phyloP scores from a whole-genome alignment of 176 grass and related monocot genomes.

The Luzula sylvatica region DNA sequence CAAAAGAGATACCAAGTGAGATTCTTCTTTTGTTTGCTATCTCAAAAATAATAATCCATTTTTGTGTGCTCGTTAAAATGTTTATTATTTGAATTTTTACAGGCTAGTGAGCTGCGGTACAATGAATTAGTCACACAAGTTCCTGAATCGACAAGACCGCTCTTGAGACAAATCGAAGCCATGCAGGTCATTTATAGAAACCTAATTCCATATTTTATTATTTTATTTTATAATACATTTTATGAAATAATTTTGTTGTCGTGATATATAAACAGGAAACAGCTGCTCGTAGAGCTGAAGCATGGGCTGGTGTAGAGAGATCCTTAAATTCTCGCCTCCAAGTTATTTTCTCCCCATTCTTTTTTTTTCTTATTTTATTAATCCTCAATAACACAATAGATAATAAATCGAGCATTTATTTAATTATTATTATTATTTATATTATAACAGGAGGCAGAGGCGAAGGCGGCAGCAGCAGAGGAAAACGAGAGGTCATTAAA shows the following conservation, averaged over 20 bases:
- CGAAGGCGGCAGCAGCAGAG: constrained; percentile 91
- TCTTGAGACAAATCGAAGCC: constrained; percentile 96
- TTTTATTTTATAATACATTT: background rate
- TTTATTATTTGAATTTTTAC: constrained; percentile 20
- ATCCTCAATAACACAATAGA: too few relatives aligned
- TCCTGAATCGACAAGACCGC: constrained; percentile 92
- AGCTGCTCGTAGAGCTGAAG: constrained; percentile 78
- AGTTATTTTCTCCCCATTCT: constrained; percentile 36
- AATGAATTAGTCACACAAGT: constrained; percentile 97
- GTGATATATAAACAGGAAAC: constrained; percentile 58
- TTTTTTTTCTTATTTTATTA: too few relatives aligned
- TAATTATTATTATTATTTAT: constrained; percentile 6
- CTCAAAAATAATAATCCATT: background rate
- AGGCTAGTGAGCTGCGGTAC: constrained; percentile 94
- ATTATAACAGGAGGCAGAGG: constrained; percentile 91
- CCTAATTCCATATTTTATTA: constrained; percentile 1
- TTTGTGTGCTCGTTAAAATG: background rate
- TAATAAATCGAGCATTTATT: background rate
- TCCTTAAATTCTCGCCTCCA: constrained; percentile 87
- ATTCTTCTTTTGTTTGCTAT: constrained; percentile 16
- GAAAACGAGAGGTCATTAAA: constrained; percentile 82
- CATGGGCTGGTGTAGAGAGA: constrained; percentile 91
- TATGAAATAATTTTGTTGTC: constrained; percentile 15
- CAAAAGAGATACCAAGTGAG: constrained; percentile 96
- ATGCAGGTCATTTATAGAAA: constrained; percentile 63